Conservation (phyloP, 2,329 filamentous ascomycete genomes). For the Orbilia javanica region DNA sequence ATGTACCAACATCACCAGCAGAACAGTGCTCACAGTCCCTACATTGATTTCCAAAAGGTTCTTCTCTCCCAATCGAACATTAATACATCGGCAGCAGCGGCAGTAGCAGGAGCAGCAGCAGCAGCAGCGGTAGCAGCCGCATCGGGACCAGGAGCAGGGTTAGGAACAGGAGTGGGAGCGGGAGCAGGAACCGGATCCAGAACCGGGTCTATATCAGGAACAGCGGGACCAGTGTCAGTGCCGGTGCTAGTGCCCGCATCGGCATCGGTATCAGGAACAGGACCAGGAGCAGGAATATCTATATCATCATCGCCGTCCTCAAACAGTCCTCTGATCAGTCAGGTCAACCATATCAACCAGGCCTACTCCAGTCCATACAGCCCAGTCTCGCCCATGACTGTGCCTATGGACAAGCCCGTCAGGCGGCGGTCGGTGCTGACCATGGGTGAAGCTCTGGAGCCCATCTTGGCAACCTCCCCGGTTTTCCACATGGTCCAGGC, state of each 20-base stretch:
- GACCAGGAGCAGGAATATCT: background rate
- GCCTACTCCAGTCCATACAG: constrained; percentile 20
- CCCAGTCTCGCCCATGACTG: constrained; percentile 41
- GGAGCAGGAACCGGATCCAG: too few species aligned
- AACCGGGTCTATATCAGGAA: too few species aligned
- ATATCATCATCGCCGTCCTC: background rate
- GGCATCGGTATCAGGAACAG: background rate
- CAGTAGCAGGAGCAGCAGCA: too few species aligned
- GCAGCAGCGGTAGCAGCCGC: too few species aligned
- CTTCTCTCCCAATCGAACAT: constrained; percentile 35
- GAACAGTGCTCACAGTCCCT: constrained; percentile 32
- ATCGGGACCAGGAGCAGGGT: too few species aligned
- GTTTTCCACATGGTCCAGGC: background rate
- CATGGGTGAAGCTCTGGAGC: constrained; percentile 16
- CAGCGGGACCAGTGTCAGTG: too few species aligned
- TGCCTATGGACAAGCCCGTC: background rate
- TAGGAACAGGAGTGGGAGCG: too few species aligned
- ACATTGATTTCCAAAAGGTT: constrained; percentile 55
- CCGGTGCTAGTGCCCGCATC: background rate
- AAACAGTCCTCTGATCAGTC: background rate
- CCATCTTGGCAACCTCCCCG: constrained; percentile 47
- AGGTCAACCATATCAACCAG: constrained; percentile 1
- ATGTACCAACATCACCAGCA: constrained; percentile 53
- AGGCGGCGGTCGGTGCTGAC: constrained; percentile 29
- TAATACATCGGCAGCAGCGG: background rate